Evolutionary conservation across 2,329 filamentous ascomycete genomes (phyloP), one percentile per base, ranked within the genome.

Genomic region (Microsporum ferrugineum): DNA sequence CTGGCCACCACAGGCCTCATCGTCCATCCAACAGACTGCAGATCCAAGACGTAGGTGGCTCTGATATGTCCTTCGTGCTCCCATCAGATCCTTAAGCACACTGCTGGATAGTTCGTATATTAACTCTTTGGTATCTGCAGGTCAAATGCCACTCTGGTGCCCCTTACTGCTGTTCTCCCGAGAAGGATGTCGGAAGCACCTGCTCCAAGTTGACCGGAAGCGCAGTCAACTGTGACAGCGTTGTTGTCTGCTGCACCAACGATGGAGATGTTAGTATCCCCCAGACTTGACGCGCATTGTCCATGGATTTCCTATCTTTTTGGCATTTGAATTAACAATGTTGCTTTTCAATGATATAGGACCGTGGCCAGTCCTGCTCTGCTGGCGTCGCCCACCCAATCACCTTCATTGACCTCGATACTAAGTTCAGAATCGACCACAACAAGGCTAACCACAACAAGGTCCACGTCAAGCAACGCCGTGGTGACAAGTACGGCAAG

Each of bases 191-290:
- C 8, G 49, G 49, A 53, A 53, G 49, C 29, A 53, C 49, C 31
- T 53, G 49, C 49, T 14, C 49, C 29, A 53, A 53, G 29, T 33
- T 53, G 49, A 53, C 49, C 49, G 49, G 49, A 5, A 53, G 49
- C 49, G 12, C 17, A n/a, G 49, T 53, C 49, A 53, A 33, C 49
- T 53, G 49, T 53, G 49, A 53, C 29, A 53, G 49, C 29, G 49
- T 53, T 53, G 49, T 53, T 53, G 49, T 53, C 12, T 53, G 49
- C 49, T 53, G 49, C 49, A 53, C 33, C 49, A 53, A 33, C 49
- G 8, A 53, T 27, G 49, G 49, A 53, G 49, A 53, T 12, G 49
- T 53, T 12, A 53, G 49, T 53, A 53, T 14, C 10, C 49, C 29
- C 17, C 17, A 23, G 17, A 23, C 17, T 23, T 23, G 17, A 23